phyloP scores from a whole-genome alignment of 345 rosid genomes.

The Passiflora organensis region DNA sequence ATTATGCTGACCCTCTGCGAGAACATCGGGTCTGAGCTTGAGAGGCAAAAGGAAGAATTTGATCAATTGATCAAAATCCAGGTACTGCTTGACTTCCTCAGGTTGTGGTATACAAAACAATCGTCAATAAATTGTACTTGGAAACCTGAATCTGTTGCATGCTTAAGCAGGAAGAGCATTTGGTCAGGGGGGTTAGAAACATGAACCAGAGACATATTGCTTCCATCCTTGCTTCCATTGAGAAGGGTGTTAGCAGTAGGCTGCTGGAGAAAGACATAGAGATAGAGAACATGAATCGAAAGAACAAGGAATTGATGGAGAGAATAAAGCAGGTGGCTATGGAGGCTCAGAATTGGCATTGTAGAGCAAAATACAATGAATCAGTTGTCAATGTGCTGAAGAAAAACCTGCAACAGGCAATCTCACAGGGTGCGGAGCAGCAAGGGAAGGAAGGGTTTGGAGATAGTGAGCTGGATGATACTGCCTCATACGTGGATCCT shows the following conservation, averaged over 20 bases:
- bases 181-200: slow-evolving; percentile 60
- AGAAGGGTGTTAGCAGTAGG: slow-evolving; percentile 59
- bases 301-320: slow-evolving; percentile 60
- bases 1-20: slow-evolving; percentile 55
- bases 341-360: slow-evolving; percentile 81
- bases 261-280: slow-evolving; percentile 65
- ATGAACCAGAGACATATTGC: slow-evolving; percentile 61
- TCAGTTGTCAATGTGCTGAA: slow-evolving; percentile 60
- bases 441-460: slow-evolving; percentile 86
- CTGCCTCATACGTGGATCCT: slow-evolving; percentile 56
- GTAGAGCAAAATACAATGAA: slow-evolving; percentile 70
- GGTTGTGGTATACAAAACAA: too few species aligned
- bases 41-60: slow-evolving; percentile 65
- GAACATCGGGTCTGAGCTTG: slow-evolving; percentile 48
- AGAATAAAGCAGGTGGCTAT: slow-evolving; percentile 54
- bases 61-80: slow-evolving; percentile 57
- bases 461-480: slow-evolving; percentile 71
- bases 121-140: too few species aligned
- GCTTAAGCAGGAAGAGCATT: slow-evolving; percentile 50
- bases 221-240: slow-evolving; percentile 56
- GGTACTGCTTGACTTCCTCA: slow-evolving; percentile 81
- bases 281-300: slow-evolving; percentile 60
- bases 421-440: slow-evolving; percentile 59
- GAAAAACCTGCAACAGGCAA: slow-evolving; percentile 65
- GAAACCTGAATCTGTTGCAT: background rate